Evolutionary conservation across 768 basidiomycete species (phyloP), one percentile per base, ranked within the genome.

Genomic region (Gyrodon lividus): DNA sequence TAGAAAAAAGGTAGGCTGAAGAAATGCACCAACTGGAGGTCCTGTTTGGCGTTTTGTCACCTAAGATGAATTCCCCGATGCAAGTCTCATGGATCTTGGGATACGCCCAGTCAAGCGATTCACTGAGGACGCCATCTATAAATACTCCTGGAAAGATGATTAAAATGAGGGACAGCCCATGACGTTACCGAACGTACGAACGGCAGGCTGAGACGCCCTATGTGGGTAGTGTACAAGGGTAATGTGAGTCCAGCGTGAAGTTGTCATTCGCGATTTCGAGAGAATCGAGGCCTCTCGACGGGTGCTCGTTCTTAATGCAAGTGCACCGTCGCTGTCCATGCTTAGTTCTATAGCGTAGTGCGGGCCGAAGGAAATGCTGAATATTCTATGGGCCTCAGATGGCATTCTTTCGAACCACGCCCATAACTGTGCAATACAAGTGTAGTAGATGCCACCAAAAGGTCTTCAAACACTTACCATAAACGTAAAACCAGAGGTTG

Each of bases 171-270:
- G 10, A 41, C 30, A 13, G 23, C 5, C 7, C 6, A 20, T 4
- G 34, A 35, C 41, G 47, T 14, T 35, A n/a, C 9, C 24, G 4
- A 46, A 70, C 80, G 57, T 66, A 87, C 89, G 81, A 49, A 89
- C 73, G 43, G 76, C 80, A 0, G 86, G 81, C 48, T 77, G 78
- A 5, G 78, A 72, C 6, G 72, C 68, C 41, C 75, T 72, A 52
- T 81, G 77, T 0, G 85, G 81, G 61, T 88, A 75, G 60, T 88
- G 80, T 6, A 88, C 81, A 16, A 92, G 67, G 1, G 78, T 62
- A 10, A 92, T 55, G 60, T 93, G 90, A 0, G 83, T 82, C 90
- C 91, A 92, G 8, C 84, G 78, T 6, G 73, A 72, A 48, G 76
- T 80, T 28, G 74, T 69, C 12, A 90, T 61, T 34, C 69, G 70